Conservation (phyloP, 352 stramenopile species). For the Phytophthora ramorum region DNA sequence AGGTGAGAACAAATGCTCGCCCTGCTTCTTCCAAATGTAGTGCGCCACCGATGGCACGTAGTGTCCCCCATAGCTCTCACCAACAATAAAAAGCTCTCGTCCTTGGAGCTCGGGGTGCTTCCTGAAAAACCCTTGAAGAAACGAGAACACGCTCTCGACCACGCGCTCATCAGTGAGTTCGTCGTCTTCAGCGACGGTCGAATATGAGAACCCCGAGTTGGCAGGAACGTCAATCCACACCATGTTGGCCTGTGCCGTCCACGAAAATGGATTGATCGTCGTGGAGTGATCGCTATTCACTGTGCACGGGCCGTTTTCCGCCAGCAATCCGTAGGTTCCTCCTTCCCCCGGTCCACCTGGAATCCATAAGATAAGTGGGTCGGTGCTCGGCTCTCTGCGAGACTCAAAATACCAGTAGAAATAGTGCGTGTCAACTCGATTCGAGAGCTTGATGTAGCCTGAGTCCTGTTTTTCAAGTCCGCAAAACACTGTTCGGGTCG, state of each 20-base stretch:
- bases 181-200: slow-evolving; percentile 23
- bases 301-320: slow-evolving; percentile 65
- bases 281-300: slow-evolving; percentile 49
- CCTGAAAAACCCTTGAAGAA: slow-evolving; percentile 61
- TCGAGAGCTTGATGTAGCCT: slow-evolving; percentile 58
- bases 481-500: slow-evolving; percentile 8
- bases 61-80: slow-evolving; percentile 70
- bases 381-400: slow-evolving; percentile 32
- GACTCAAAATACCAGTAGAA: slow-evolving; percentile 81
- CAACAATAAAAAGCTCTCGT: slow-evolving; percentile 56
- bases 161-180: slow-evolving; percentile 47
- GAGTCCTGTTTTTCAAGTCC: slow-evolving; percentile 49
- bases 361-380: slow-evolving; percentile 72
- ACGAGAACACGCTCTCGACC: slow-evolving; percentile 60
- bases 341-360: slow-evolving; percentile 53
- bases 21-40: slow-evolving; percentile 47
- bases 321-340: slow-evolving; percentile 47
- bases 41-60: slow-evolving; percentile 52
- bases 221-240: slow-evolving; percentile 59
- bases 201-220: slow-evolving; percentile 56
- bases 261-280: slow-evolving; percentile 50
- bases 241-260: slow-evolving; percentile 58
- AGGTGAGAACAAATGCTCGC: slow-evolving; percentile 2
- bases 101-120: slow-evolving; percentile 51
- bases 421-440: slow-evolving; percentile 64